Percentiles rank a stretch among this genome's conserved stretches.
Conservation (phyloP, 179 eudicot genomes). For the Beta lomatogona region DNA sequence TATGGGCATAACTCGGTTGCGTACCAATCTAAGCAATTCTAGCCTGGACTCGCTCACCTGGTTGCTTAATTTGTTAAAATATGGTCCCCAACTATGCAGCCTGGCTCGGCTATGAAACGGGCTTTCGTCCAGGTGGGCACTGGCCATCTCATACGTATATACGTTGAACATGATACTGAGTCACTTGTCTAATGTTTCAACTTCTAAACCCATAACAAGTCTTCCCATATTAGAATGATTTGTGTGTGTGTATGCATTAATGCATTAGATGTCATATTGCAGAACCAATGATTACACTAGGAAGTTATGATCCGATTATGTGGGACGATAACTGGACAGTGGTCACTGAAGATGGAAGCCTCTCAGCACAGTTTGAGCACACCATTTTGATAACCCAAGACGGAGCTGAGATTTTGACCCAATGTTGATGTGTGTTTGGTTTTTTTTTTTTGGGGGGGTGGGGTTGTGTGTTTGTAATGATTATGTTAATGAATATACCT, state of each 20-base stretch:
- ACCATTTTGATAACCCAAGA: conserved; percentile 71
- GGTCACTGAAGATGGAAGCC: conserved; percentile 94
- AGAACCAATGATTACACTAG: conserved; percentile 96
- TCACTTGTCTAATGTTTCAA: background rate
- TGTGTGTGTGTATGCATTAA: no score
- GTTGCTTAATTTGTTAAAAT: background rate
- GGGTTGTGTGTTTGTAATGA: no score
- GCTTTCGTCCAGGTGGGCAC: background rate
- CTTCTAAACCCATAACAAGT: background rate
- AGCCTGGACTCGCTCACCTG: background rate
- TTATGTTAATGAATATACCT: no score
- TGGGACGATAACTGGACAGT: conserved; percentile 99
- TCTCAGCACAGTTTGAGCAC: conserved; percentile 96
- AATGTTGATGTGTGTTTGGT: conserved; percentile 36
- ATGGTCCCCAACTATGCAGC: background rate
- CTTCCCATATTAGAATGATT: background rate
- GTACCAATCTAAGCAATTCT: background rate
- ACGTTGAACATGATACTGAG: no score
- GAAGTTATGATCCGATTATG: conserved; percentile 72
- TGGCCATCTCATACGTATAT: background rate
- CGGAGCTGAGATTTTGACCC: conserved; percentile 89
- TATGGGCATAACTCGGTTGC: background rate
- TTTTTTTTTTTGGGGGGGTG: no score
- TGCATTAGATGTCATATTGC: conserved; percentile 19
- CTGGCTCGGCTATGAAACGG: background rate